A percentile compares a stretch with the other conserved stretches of the same genome.
These are phyloP conservation scores for Elongisporangium prolatum DNA, from an alignment of 352 stramenopile species.

Conservation along the genomic window DNA sequence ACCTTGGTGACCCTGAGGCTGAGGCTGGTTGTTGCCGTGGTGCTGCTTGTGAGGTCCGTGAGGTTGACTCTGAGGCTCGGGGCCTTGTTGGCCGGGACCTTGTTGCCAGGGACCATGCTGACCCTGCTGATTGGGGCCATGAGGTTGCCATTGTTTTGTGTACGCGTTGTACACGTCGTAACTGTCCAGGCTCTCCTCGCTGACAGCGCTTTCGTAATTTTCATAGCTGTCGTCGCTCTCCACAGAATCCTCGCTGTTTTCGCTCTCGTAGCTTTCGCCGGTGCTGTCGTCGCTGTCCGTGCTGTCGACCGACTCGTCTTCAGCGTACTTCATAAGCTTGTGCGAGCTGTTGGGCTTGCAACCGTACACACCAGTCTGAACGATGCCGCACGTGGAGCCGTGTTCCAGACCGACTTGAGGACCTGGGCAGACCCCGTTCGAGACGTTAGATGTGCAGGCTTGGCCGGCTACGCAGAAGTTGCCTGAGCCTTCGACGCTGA, in stretches of 20 bases:
- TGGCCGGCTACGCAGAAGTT: conserved; percentile 15
- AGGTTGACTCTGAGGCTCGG: neutral
- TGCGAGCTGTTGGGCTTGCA: conserved; percentile 14
- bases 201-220: no score
- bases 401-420: conserved; percentile 7
- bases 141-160: no score
- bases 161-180: no score
- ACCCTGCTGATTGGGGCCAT: no score
- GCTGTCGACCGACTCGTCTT: no score
- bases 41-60: neutral
- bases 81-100: neutral
- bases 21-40: neutral
- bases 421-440: conserved; percentile 9
- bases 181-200: no score
- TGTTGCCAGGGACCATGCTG: neutral
- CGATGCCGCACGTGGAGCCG: conserved; percentile 17
- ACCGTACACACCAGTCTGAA: conserved; percentile 27
- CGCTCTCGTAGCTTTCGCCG: no score
- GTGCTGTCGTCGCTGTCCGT: no score
- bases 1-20: neutral
- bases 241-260: no score
- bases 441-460: conserved; percentile 7
- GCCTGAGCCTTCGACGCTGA: conserved; percentile 16
- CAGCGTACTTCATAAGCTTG: no score
- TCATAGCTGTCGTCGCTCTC: no score